Conservation (phyloP, 495 filamentous ascomycete species). For the Achaetomiella virescens region DNA sequence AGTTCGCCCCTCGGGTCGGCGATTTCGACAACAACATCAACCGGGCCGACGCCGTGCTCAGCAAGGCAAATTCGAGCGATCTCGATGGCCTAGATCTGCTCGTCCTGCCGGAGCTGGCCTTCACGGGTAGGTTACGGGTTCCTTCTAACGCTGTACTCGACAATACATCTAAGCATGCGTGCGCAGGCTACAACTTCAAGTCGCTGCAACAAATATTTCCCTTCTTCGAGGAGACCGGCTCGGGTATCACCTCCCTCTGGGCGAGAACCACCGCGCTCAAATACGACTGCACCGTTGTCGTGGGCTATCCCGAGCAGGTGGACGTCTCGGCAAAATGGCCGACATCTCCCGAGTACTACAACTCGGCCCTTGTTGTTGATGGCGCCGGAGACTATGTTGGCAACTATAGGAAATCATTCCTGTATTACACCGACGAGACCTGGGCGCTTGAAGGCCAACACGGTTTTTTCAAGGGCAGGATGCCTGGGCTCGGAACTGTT, state of each 20-base stretch:
- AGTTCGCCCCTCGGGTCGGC: constrained; percentile 68
- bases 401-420: constrained; percentile 83
- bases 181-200: constrained; percentile 80
- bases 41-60: constrained; percentile 65
- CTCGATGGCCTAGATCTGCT: constrained; percentile 62
- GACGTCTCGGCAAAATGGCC: constrained; percentile 43
- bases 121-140: constrained; percentile 57
- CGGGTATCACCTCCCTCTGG: constrained; percentile 75
- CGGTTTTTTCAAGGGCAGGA: constrained; percentile 51
- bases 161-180: neutral
- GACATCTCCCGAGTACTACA: constrained; percentile 60
- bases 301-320: constrained; percentile 79
- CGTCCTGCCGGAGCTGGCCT: constrained; percentile 80
- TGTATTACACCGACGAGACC: constrained; percentile 63
- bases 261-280: constrained; percentile 66
- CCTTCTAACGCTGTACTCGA: neutral
- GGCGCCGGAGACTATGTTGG: constrained; percentile 61
- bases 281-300: constrained; percentile 71
- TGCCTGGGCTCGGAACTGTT: constrained; percentile 51
- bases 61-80: constrained; percentile 41
- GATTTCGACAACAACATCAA: constrained; percentile 71
- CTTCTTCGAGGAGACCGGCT: constrained; percentile 67
- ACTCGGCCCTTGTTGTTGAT: constrained; percentile 73
- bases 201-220: constrained; percentile 71
- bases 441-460: constrained; percentile 74